A percentile compares a stretch with the other conserved stretches of the same genome.
These are phyloP conservation scores for Acanthamoeba culbertsoni DNA, from an alignment of 208 protist species.

Conservation along the genomic window DNA sequence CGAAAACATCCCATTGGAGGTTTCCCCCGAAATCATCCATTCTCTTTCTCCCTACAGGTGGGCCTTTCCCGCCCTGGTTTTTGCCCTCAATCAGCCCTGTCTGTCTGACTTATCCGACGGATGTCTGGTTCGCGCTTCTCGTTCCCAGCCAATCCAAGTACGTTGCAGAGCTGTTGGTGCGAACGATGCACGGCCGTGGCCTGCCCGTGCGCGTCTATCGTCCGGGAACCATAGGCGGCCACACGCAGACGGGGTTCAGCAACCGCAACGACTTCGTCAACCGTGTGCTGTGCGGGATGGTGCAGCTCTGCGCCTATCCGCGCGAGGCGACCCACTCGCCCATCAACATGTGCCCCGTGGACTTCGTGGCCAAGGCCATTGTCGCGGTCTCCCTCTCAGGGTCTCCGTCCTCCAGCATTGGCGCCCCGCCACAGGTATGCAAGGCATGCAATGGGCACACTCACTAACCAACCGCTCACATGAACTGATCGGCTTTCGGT, in stretches of 20 bases:
- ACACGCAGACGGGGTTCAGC: background rate
- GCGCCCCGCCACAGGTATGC: background rate
- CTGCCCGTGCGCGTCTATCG: background rate
- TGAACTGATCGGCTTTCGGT: background rate
- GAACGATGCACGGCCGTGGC: background rate
- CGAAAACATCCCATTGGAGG: background rate
- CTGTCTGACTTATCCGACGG: too few relatives aligned
- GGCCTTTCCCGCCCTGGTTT: too few relatives aligned
- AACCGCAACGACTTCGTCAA: conserved; percentile 25
- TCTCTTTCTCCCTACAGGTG: background rate
- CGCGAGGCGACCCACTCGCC: background rate
- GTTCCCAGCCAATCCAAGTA: conserved; percentile 5
- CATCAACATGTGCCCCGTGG: conserved; percentile 21
- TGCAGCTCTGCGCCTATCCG: background rate
- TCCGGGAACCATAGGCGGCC: background rate
- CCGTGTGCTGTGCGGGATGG: conserved; percentile 12
- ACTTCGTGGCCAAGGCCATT: background rate
- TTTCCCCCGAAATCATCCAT: background rate
- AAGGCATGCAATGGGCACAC: too few relatives aligned
- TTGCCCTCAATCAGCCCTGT: too few relatives aligned
- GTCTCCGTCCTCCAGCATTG: background rate
- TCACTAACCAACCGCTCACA: too few relatives aligned
- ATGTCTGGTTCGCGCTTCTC: background rate
- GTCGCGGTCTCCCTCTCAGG: background rate
- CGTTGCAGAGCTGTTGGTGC: conserved; percentile 4